Conservation (phyloP, 495 filamentous ascomycete genomes). For the Aspergillus sclerotiicarbonarius region DNA sequence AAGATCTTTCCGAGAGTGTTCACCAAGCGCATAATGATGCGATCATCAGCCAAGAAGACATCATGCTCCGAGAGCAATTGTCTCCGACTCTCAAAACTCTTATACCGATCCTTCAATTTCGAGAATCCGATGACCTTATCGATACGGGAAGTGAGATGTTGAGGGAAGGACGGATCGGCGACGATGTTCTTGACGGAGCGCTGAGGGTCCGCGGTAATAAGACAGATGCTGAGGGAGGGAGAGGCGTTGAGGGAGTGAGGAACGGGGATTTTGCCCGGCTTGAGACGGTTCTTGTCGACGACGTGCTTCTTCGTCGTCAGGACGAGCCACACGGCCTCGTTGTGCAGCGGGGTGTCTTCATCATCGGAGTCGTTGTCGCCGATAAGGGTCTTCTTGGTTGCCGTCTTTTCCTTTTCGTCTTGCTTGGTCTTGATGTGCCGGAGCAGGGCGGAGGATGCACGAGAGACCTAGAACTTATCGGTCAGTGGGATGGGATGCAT, state of each 20-base stretch:
- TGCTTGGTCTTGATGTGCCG: constrained; percentile 71
- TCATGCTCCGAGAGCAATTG: constrained; percentile 83
- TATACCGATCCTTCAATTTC: constrained; percentile 84
- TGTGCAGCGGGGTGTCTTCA: constrained; percentile 42
- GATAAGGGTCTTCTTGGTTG: constrained; percentile 73
- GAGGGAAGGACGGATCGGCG: constrained; percentile 70
- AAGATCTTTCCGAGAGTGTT: constrained; percentile 80
- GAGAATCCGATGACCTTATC: constrained; percentile 75
- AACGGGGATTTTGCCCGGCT: constrained; percentile 65
- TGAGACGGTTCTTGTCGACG: constrained; percentile 69
- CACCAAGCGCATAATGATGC: constrained; percentile 75
- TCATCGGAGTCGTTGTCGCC: constrained; percentile 54
- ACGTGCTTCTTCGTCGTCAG: constrained; percentile 90
- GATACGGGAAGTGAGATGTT: constrained; percentile 67
- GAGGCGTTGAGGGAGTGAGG: constrained; percentile 70
- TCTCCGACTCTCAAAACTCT: constrained; percentile 78
- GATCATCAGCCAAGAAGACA: constrained; percentile 83
- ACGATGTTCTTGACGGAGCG: constrained; percentile 86
- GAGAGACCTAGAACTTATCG: constrained; percentile 54
- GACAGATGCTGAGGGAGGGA: constrained; percentile 66
- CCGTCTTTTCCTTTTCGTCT: constrained; percentile 51
- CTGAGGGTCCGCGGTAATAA: constrained; percentile 85
- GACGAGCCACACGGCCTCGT: constrained; percentile 75
- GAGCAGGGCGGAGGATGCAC: constrained; percentile 78
- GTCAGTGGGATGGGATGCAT: constrained; percentile 12